These are phyloP conservation scores for Talaromyces sp. DNA, from an alignment of 2,329 filamentous ascomycete species.

Conservation along the genomic window DNA sequence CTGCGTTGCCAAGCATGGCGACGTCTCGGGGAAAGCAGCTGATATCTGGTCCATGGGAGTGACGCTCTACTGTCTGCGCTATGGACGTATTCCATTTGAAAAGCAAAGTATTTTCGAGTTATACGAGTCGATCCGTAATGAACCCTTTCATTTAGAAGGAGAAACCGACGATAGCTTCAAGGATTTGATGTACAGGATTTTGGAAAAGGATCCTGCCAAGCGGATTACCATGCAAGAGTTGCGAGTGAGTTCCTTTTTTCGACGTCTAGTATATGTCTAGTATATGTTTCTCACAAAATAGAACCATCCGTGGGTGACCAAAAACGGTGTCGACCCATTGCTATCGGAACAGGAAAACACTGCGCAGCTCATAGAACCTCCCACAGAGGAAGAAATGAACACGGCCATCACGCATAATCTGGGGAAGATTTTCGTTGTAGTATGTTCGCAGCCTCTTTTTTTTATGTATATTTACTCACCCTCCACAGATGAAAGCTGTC, in stretches of 20 bases:
- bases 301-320: slow-evolving; percentile 93
- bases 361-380: slow-evolving; percentile 69
- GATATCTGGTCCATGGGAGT: slow-evolving; percentile 99
- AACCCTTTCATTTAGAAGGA: slow-evolving; percentile 58
- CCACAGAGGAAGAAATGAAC: slow-evolving; percentile 85
- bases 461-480: background rate
- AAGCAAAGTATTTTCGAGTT: slow-evolving; percentile 73
- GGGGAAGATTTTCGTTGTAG: slow-evolving; percentile 77
- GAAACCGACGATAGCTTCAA: slow-evolving; percentile 64
- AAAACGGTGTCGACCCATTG: slow-evolving; percentile 68
- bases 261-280: background rate
- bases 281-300: slow-evolving; percentile 33
- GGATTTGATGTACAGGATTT: slow-evolving; percentile 66
- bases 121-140: slow-evolving; percentile 78
- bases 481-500: slow-evolving; percentile 74
- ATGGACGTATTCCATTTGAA: slow-evolving; percentile 83
- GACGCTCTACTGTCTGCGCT: slow-evolving; percentile 86
- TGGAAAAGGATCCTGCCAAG: slow-evolving; percentile 80
- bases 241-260: slow-evolving; percentile 55
- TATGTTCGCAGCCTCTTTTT: slow-evolving; percentile 31
- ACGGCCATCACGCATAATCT: slow-evolving; percentile 88
- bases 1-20: slow-evolving; percentile 78
- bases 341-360: slow-evolving; percentile 83
- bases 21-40: slow-evolving; percentile 81
- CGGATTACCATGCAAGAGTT: slow-evolving; percentile 79